Conservation (phyloP, 306 rosid species). For the Echinosophora koreensis region DNA sequence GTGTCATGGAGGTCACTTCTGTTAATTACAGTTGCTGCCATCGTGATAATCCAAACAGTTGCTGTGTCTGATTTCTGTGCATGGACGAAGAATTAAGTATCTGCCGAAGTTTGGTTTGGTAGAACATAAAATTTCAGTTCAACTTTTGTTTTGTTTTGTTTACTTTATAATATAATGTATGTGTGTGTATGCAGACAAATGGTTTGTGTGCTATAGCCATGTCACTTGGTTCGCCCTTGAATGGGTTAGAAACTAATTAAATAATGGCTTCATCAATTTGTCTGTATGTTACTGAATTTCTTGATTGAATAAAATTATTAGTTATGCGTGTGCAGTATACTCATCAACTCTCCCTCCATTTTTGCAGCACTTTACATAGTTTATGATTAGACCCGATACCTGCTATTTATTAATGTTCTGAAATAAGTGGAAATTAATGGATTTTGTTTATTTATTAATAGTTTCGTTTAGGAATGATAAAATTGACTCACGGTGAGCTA, state of each 20-base stretch:
- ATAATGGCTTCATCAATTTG: conserved; percentile 36
- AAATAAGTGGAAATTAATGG: neutral
- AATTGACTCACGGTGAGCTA: too few species aligned
- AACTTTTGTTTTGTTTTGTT: neutral
- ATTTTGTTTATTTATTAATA: too few species aligned
- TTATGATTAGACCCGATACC: neutral
- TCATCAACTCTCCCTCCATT: neutral
- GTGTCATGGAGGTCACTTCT: conserved; percentile 50
- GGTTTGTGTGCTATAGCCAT: conserved; percentile 4
- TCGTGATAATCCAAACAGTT: conserved; percentile 19
- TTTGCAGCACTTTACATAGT: too few species aligned
- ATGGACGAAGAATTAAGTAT: neutral
- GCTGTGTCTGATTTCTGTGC: conserved; percentile 25
- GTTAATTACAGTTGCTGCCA: conserved; percentile 53
- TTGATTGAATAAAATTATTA: conserved; percentile 23
- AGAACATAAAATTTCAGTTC: neutral
- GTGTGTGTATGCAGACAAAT: neutral
- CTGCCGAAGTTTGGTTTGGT: neutral
- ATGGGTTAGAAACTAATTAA: conserved; percentile 33
- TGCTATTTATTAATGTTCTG: neutral
- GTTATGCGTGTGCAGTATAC: neutral
- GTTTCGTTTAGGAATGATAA: too few species aligned
- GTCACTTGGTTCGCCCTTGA: conserved; percentile 18
- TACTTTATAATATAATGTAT: neutral
- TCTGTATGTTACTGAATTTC: conserved; percentile 23